Base-by-base conservation (phyloP, 1,139 yeast genomes). In the Trichomonascaceae sp. region DNA sequence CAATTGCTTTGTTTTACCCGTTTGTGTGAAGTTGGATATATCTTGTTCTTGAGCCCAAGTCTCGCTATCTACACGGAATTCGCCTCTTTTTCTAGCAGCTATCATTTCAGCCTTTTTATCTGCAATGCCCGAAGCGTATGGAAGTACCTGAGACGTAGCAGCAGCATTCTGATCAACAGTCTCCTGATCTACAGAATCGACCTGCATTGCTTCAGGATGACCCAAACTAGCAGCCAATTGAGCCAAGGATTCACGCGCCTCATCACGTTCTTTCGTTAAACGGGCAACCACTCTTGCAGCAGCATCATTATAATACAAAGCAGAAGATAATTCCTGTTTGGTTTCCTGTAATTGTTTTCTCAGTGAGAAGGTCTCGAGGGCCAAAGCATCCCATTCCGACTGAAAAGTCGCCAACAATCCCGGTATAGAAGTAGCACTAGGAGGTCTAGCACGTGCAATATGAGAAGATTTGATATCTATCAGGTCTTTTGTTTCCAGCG, bases 361-460 rank as follows among this genome's bases (percentile, higher is more conserved):
- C 57, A 91, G 72, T 36, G 84, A 79, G 65, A 87, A 90, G 47
- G 86, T 77, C 66, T 93, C 98, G 54, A 91, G 72, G 41, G 95
- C 89, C 56, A 87, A 69, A 0, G 96, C 81, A 66, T 93, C 97
- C 91, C 96, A 91, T 66, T 91, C 96, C 56, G 83, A 82, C 67
- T 90, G 97, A 60, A 91, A 81, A 1, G 85, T 75, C 0, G 88
- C 74, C 50, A 91, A 73, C 60, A 91, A 70, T 9, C 87, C 75
- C 0, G 99, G 99, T 39, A 91, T 87, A 3, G 96, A 87, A 20
- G 83, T 80, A 56, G 77, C 70, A 0, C 75, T 69, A 0, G 86
- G 76, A 13, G 80, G 79, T 45, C 74, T 72, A 2, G 86, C 83
- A 7, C 79, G n/a, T 38, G 44, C 52, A 63, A 73, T 59, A 5